Evolutionary conservation across 805 yeast species (phyloP), one percentile per base, ranked within the genome.

Genomic region (Schwanniomyces pseudopolymorphus): DNA sequence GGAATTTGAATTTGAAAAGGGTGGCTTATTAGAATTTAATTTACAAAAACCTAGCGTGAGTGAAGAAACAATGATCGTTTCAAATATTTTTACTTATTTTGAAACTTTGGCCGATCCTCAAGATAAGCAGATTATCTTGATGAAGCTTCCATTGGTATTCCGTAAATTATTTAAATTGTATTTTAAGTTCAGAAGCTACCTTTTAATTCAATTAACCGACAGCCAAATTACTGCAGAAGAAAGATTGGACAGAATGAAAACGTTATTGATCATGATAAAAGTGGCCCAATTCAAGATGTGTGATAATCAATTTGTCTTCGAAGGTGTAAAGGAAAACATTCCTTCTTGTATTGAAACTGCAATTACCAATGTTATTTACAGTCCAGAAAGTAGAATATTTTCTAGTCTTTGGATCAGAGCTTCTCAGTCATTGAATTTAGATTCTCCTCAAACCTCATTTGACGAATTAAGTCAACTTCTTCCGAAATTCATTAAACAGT

Each of bases 321-420:
- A 75, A 35, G 71, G 75, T 3, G 59, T 57, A 14, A 56, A 52
- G 11, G 62, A 57, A 4, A 54, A 58, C 17, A 60, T 91, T 16
- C 97, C 97, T 3, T 86, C 96, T 1, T 85, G 90, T 60, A 74
- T 92, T 45, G 98, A 92, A 63, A 75, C 90, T 2, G 88, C 94
- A 11, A 70, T 91, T 28, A 72, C 79, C 0, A 80, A 86, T 53
- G 89, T 90, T 1, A 77, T 91, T 14, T 70, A 88, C 26, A 75
- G 92, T 1, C 96, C 97, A 0, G 94, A 87, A 58, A 81, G 92
- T 26, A 75, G 98, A 48, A 63, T 73, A 14, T 89, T 79, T 59
- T 78, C 85, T 7, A 72, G 73, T 39, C 70, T 83, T 7, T 92
- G 97, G 98, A 64, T 78, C 3, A 67, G 74, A 47, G 84, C 91